phyloP scores from a whole-genome alignment of 2,329 filamentous ascomycete species.

The Thelonectria rubi region DNA sequence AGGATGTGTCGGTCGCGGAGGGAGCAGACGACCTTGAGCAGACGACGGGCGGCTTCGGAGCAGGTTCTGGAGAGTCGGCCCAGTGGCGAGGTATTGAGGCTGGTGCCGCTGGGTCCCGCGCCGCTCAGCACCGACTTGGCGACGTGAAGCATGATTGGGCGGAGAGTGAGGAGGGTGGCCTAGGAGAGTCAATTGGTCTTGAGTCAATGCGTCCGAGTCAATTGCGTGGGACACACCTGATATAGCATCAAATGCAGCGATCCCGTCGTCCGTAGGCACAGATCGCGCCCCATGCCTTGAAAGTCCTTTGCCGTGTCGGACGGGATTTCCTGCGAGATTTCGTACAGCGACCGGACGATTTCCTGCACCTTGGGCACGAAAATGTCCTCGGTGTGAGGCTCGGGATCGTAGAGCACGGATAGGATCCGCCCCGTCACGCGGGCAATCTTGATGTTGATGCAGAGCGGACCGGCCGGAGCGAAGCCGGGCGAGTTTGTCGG shows the following conservation, averaged over 20 bases:
- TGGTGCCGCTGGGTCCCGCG: slow-evolving; percentile 33
- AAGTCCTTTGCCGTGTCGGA: slow-evolving; percentile 38
- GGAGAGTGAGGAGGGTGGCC: slow-evolving; percentile 45
- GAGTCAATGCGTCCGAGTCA: neutral
- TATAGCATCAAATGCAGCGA: slow-evolving; percentile 47
- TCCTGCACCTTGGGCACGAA: slow-evolving; percentile 47
- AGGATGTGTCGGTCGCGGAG: slow-evolving; percentile 44
- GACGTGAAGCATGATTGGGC: slow-evolving; percentile 43
- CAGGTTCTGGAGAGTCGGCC: slow-evolving; percentile 43
- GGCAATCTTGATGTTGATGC: slow-evolving; percentile 43
- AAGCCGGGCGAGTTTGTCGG: slow-evolving; percentile 43
- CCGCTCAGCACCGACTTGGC: slow-evolving; percentile 42
- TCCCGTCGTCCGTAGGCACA: slow-evolving; percentile 44
- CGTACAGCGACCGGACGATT: slow-evolving; percentile 42
- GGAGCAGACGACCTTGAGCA: slow-evolving; percentile 42
- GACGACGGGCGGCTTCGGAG: slow-evolving; percentile 42
- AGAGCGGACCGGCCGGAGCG: slow-evolving; percentile 40
- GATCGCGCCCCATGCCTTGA: slow-evolving; percentile 38
- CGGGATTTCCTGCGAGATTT: slow-evolving; percentile 41
- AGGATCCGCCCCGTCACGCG: slow-evolving; percentile 41
- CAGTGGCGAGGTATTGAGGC: slow-evolving; percentile 39
- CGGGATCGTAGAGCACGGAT: slow-evolving; percentile 44
- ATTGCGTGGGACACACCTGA: slow-evolving; percentile 33
- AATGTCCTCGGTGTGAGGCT: slow-evolving; percentile 42
- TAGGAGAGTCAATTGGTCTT: slow-evolving; percentile 20